Conservation (phyloP, 805 yeast species). For the Scheffersomyces ergatensis region DNA sequence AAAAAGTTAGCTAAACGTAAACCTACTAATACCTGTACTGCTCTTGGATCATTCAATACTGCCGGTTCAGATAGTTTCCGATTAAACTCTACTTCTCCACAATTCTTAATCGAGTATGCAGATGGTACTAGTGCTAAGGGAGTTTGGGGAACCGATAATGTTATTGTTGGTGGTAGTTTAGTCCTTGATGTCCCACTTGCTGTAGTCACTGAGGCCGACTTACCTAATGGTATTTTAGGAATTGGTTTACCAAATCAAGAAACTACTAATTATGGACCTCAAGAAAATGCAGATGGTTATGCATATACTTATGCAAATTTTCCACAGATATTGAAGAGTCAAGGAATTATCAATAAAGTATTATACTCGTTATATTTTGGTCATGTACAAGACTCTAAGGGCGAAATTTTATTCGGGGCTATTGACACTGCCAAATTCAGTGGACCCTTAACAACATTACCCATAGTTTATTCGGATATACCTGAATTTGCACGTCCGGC, state of each 20-base stretch:
- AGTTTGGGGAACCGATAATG: slow-evolving; percentile 34
- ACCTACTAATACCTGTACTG: slow-evolving; percentile 18
- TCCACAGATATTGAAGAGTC: slow-evolving; percentile 25
- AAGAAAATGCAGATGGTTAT: too few species aligned
- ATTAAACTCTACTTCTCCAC: slow-evolving; percentile 20
- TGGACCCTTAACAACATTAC: slow-evolving; percentile 16
- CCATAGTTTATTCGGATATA: neutral
- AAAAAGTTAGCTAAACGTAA: too few species aligned
- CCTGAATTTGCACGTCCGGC: neutral
- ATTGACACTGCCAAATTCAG: slow-evolving; percentile 22
- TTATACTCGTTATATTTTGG: slow-evolving; percentile 31
- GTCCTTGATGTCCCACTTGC: neutral
- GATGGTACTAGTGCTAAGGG: slow-evolving; percentile 52
- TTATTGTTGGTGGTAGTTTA: slow-evolving; percentile 10
- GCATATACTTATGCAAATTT: slow-evolving; percentile 23
- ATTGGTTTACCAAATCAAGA: slow-evolving; percentile 12
- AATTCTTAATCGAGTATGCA: slow-evolving; percentile 41
- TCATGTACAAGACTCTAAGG: slow-evolving; percentile 13
- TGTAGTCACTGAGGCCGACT: slow-evolving; percentile 5
- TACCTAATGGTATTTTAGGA: slow-evolving; percentile 22
- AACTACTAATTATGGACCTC: neutral
- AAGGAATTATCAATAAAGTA: slow-evolving; percentile 26
- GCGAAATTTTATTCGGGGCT: slow-evolving; percentile 25
- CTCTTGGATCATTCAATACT: slow-evolving; percentile 37
- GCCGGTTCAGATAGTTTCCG: slow-evolving; percentile 28